These are phyloP conservation scores for Candida tallmaniae DNA, from an alignment of 805 yeast genomes.

Conservation along the genomic window DNA sequence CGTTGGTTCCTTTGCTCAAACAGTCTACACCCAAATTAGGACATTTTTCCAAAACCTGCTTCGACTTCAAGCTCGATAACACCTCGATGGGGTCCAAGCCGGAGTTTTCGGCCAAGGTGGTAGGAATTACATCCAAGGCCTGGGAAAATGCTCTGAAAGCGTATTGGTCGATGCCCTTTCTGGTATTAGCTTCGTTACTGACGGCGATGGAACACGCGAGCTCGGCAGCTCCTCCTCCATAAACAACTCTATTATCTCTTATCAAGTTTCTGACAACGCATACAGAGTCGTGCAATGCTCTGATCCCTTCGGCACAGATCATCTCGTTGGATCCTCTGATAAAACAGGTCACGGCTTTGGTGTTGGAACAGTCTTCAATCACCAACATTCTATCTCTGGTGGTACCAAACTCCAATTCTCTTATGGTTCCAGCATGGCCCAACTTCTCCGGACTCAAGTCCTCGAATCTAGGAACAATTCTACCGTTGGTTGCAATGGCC, in stretches of 20 bases:
- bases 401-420: slow-evolving; percentile 92
- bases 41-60: slow-evolving; percentile 70
- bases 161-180: slow-evolving; percentile 94
- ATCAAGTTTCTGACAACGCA: slow-evolving; percentile 97
- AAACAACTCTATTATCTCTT: slow-evolving; percentile 89
- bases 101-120: slow-evolving; percentile 94
- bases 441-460: slow-evolving; percentile 78
- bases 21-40: slow-evolving; percentile 90
- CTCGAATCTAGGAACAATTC: slow-evolving; percentile 96
- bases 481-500: slow-evolving; percentile 96
- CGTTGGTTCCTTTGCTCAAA: slow-evolving; percentile 79
- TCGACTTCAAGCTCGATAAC: slow-evolving; percentile 74
- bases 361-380: slow-evolving; percentile 81
- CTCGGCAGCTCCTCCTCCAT: slow-evolving; percentile 99
- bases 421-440: slow-evolving; percentile 81
- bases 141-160: slow-evolving; percentile 93
- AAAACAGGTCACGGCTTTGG: slow-evolving; percentile 88
- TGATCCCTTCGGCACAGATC: slow-evolving; percentile 95
- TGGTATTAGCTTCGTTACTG: slow-evolving; percentile 85
- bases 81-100: slow-evolving; percentile 94
- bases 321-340: slow-evolving; percentile 94
- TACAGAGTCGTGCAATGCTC: slow-evolving; percentile 94
- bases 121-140: slow-evolving; percentile 88
- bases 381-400: slow-evolving; percentile 95
- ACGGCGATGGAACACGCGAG: slow-evolving; percentile 90